Conservation (phyloP, 2,329 filamentous ascomycete genomes). For the Tympanopsis confertula region DNA sequence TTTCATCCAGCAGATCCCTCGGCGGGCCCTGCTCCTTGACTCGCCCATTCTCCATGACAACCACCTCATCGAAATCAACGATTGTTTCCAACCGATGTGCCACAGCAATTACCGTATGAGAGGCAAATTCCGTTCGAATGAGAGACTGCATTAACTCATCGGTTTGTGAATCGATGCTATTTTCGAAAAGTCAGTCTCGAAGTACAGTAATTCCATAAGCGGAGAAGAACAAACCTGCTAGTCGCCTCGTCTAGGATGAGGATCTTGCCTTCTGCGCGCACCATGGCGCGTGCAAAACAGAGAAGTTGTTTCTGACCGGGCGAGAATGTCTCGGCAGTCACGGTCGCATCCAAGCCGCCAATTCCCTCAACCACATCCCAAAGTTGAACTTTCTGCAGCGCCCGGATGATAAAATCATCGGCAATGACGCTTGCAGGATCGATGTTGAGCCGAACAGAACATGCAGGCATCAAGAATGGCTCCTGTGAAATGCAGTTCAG, state of each 20-base stretch:
- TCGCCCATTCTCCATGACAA: background rate
- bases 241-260: slow-evolving; percentile 71
- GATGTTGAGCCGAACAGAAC: slow-evolving; percentile 44
- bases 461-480: slow-evolving; percentile 45
- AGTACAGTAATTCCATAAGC: no score
- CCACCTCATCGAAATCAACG: background rate
- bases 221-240: no score
- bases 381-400: no score
- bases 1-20: slow-evolving; percentile 12
- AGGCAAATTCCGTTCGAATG: slow-evolving; percentile 32
- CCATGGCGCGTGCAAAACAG: slow-evolving; percentile 59
- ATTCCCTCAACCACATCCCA: slow-evolving; percentile 53
- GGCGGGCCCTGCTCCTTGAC: slow-evolving; percentile 24
- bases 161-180: slow-evolving; percentile 63
- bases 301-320: slow-evolving; percentile 59
- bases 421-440: slow-evolving; percentile 45
- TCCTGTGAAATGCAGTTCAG: slow-evolving; percentile 50
- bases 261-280: slow-evolving; percentile 60
- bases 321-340: slow-evolving; percentile 57
- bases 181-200: no score
- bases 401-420: no score
- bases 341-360: no score
- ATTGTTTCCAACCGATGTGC: slow-evolving; percentile 3
- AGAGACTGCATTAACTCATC: slow-evolving; percentile 67
- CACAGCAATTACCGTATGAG: slow-evolving; percentile 11